phyloP scores from a whole-genome alignment of 441 rosid species.

The Dalechampia spathulata region DNA sequence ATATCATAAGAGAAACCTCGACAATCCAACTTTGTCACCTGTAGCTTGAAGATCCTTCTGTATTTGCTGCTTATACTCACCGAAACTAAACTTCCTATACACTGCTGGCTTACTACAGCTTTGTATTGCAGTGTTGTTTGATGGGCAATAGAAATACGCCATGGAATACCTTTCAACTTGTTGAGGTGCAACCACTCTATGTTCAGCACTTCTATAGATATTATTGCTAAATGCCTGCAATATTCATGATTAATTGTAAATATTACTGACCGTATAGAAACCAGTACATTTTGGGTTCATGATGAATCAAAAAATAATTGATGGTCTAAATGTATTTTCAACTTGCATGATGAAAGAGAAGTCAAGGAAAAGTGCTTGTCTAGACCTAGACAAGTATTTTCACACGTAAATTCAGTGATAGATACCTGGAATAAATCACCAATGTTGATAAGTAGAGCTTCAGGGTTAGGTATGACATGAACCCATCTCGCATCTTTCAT shows the following conservation, averaged over 20 bases:
- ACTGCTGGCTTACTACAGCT: slow-evolving; percentile 27
- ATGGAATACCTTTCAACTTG: slow-evolving; percentile 42
- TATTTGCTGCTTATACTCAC: slow-evolving; percentile 44
- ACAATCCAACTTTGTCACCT: slow-evolving; percentile 65
- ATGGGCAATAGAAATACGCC: slow-evolving; percentile 60
- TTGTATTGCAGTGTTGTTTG: slow-evolving; percentile 35
- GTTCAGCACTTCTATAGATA: slow-evolving; percentile 47
- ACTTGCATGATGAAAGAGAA: no score
- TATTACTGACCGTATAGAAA: no score
- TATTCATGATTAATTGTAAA: no score
- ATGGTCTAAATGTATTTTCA: no score
- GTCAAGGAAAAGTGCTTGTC: no score
- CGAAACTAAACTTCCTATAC: slow-evolving; percentile 48
- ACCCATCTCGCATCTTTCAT: slow-evolving; percentile 43
- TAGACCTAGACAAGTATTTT: no score
- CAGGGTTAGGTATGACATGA: slow-evolving; percentile 32
- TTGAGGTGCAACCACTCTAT: slow-evolving; percentile 46
- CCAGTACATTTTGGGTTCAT: no score
- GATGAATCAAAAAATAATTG: no score
- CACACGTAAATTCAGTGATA: no score
- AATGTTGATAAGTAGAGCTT: slow-evolving; percentile 46
- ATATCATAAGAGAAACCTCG: slow-evolving; percentile 43
- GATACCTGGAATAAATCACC: slow-evolving; percentile 64
- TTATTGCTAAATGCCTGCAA: slow-evolving; percentile 61
- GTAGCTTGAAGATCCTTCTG: slow-evolving; percentile 43